Evolutionary conservation across 1,284 basidiomycete genomes (phyloP).

Genomic region (Puccinia polysora): DNA sequence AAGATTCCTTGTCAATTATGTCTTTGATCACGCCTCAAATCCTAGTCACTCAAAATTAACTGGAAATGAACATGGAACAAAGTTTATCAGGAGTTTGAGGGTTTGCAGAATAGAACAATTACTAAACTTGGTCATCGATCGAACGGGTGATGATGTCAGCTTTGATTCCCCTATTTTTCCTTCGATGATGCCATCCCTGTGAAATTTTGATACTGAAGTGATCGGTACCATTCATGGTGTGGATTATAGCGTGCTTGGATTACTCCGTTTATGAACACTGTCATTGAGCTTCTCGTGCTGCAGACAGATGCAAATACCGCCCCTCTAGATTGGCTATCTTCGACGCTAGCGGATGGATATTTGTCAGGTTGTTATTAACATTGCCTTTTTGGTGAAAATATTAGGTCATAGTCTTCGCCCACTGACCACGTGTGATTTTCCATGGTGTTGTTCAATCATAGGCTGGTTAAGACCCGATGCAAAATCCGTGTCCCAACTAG

Average conservation of each 20-base stretch:
- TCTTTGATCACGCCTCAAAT: slow-evolving; percentile 22
- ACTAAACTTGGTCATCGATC: slow-evolving; percentile 29
- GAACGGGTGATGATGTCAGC: slow-evolving; percentile 19
- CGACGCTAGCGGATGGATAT: slow-evolving; percentile 38
- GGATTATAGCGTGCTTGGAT: slow-evolving; percentile 30
- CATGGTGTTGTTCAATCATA: too few species aligned
- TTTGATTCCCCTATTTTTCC: not conserved
- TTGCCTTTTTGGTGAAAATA: too few species aligned
- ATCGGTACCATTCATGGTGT: not conserved
- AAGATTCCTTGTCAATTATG: slow-evolving; percentile 21
- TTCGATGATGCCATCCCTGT: too few species aligned
- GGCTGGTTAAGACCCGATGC: slow-evolving; percentile 38
- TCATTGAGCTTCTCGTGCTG: slow-evolving; percentile 18
- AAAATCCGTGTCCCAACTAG: slow-evolving; percentile 20
- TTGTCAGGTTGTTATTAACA: too few species aligned
- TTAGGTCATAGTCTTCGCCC: too few species aligned
- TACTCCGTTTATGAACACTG: slow-evolving; percentile 33
- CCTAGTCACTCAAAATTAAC: slow-evolving; percentile 9
- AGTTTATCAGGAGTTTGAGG: slow-evolving; percentile 26
- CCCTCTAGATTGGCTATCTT: slow-evolving; percentile 36
- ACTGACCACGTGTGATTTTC: too few species aligned
- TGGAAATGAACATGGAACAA: not conserved
- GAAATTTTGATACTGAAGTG: too few species aligned
- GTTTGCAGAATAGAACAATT: slow-evolving; percentile 10
- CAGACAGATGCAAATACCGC: slow-evolving; percentile 24